Evolutionary conservation across 768 basidiomycete species (phyloP), one percentile per base, ranked within the genome.

Genomic region (Grammothele lineata): DNA sequence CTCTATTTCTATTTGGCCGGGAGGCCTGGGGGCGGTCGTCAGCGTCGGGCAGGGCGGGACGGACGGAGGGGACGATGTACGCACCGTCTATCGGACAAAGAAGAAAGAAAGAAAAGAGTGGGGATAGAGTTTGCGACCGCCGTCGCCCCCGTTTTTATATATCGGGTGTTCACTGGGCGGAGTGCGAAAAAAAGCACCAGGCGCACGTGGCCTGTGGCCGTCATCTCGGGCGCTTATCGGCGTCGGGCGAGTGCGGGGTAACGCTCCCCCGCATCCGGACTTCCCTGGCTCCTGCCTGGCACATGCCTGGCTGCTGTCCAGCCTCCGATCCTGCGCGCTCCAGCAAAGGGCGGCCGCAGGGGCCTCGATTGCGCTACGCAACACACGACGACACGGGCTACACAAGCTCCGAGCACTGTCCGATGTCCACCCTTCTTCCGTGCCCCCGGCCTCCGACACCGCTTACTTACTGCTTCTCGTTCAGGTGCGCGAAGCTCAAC

Each of bases 1-100:
- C 73, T 86, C 80, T 86, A 87, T 67, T 62, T 63, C 55, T 59
- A 57, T 50, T 43, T 43, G 32, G 67, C 72, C 70, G 54, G 60
- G 55, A 57, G 60, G 69, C 73, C 73, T 72, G 37, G 5, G 6
- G 41, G n/a, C 32, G 12, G 55, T 61, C 22, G 55, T 50, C 40
- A 26, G 30, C 47, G 11, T 17, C 6, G 35, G 35, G 12, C 35
- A n/a, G 35, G 14, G 23, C 37, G 44, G 30, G 27, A 45, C 11
- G 47, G 35, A 18, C 42, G 39, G 17, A 19, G 23, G 12, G 45
- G 18, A 39, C 18, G 43, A 30, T 30, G 53, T 25, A 40, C 64
- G 7, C 38, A 68, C 64, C 65, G 62, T 47, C 62, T 71, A 75
- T 54, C 52, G 51, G 58, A 63, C 57, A 56, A 62, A 56, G 62